Percentiles rank a stretch among this genome's conserved stretches.
Evolutionary conservation across 2,329 filamentous ascomycete species (phyloP).

Genomic region (Aspergillus neotritici): DNA sequence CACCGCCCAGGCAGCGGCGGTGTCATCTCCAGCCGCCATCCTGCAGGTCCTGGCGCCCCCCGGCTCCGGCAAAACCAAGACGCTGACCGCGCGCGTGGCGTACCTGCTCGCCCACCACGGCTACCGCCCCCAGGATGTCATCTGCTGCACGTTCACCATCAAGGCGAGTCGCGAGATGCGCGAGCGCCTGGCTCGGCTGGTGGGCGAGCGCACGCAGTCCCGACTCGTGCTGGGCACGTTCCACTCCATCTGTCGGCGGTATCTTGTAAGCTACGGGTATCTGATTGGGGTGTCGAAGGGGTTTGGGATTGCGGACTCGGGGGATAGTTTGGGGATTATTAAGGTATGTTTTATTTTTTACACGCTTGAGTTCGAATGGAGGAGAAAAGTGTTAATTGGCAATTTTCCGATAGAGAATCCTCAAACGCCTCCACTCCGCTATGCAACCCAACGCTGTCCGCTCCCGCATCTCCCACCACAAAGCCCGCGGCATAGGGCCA

Average conservation of each 20-base stretch:
- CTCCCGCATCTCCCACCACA: constrained; percentile 64
- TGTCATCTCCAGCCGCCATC: constrained; percentile 56
- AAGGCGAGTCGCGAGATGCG: constrained; percentile 95
- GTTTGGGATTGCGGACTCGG: constrained; percentile 85
- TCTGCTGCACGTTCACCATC: constrained; percentile 95
- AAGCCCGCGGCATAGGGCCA: constrained; percentile 50
- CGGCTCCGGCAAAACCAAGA: constrained; percentile 86
- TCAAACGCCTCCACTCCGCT: constrained; percentile 63
- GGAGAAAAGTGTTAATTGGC: constrained; percentile 8
- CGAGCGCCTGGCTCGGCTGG: constrained; percentile 69
- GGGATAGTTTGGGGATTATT: constrained; percentile 73
- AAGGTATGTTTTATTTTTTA: constrained; percentile 37
- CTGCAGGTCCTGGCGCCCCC: constrained; percentile 59
- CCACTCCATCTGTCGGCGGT: constrained; percentile 83
- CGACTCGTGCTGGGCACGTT: constrained; percentile 87
- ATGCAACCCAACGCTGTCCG: constrained; percentile 68
- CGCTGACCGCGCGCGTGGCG: constrained; percentile 83
- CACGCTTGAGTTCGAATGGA: background rate
- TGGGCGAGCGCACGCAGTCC: constrained; percentile 70
- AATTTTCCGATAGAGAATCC: constrained; percentile 53
- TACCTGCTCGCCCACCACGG: constrained; percentile 71
- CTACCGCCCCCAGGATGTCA: constrained; percentile 75
- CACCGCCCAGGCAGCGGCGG: constrained; percentile 57
- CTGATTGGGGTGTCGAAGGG: constrained; percentile 74
- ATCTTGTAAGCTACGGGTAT: constrained; percentile 76